Percentiles rank a stretch among this genome's conserved stretches.
phyloP scores from a whole-genome alignment of 306 rosid genomes.

The Aeschynomene evenia region DNA sequence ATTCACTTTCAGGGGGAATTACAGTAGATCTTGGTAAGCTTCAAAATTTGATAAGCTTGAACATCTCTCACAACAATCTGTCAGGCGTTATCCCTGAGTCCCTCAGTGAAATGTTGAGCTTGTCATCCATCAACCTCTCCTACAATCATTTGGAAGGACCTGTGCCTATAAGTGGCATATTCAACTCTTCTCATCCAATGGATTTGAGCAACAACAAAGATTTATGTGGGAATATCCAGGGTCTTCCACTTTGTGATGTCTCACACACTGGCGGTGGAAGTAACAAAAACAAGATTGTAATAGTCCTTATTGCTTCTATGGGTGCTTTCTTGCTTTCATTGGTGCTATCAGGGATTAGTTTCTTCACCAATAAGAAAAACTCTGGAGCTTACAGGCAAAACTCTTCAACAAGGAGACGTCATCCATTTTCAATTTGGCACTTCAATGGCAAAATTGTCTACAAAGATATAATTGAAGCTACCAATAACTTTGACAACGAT shows the following conservation, averaged over 20 bases:
- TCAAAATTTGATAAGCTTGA: constrained; percentile 41
- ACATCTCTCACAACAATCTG: constrained; percentile 51
- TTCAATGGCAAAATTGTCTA: constrained; percentile 45
- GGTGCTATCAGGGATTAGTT: constrained; percentile 8
- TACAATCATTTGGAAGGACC: constrained; percentile 50
- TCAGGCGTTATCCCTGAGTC: constrained; percentile 44
- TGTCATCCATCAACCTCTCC: constrained; percentile 45
- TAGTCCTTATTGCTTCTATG: constrained; percentile 33
- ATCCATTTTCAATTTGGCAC: constrained; percentile 41
- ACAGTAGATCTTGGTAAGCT: constrained; percentile 42
- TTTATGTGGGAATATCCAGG: constrained; percentile 36
- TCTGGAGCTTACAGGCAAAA: neutral
- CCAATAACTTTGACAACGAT: constrained; percentile 36
- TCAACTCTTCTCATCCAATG: constrained; percentile 26
- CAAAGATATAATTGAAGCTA: constrained; percentile 43
- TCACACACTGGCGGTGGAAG: neutral
- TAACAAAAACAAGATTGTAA: constrained; percentile 21
- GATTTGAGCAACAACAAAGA: constrained; percentile 44
- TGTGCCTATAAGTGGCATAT: constrained; percentile 41
- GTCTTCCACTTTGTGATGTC: constrained; percentile 32
- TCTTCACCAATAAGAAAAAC: constrained; percentile 15
- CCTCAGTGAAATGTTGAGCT: constrained; percentile 42
- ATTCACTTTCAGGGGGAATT: constrained; percentile 46
- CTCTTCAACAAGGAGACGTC: neutral
- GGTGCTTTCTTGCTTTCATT: constrained; percentile 29